Conservation (phyloP, 1,284 basidiomycete species). For the Puccinia hordei region DNA sequence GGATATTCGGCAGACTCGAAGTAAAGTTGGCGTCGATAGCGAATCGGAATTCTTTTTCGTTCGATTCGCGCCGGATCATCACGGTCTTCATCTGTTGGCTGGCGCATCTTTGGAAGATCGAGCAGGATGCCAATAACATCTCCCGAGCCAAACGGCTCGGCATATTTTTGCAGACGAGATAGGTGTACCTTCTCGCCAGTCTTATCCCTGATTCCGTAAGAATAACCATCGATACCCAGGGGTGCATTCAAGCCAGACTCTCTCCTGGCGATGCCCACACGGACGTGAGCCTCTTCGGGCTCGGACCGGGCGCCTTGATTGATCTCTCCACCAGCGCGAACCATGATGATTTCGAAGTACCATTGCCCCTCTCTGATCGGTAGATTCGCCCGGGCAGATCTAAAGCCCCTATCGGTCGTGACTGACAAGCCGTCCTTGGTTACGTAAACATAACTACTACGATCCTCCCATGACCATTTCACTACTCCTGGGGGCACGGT, state of each 20-base stretch:
- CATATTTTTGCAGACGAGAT: conserved; percentile 77
- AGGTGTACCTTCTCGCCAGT: conserved; percentile 86
- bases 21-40: conserved; percentile 92
- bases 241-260: conserved; percentile 91
- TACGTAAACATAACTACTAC: conserved; percentile 70
- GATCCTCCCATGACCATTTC: conserved; percentile 66
- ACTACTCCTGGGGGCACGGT: conserved; percentile 23
- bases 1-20: conserved; percentile 92
- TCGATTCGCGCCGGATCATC: conserved; percentile 68
- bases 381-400: conserved; percentile 84
- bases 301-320: conserved; percentile 47
- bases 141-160: conserved; percentile 71
- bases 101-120: conserved; percentile 72
- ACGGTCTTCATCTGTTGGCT: conserved; percentile 70
- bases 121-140: conserved; percentile 94
- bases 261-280: conserved; percentile 86
- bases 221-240: conserved; percentile 89
- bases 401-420: conserved; percentile 82
- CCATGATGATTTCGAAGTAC: conserved; percentile 87
- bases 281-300: conserved; percentile 72
- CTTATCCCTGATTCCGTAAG: conserved; percentile 86
- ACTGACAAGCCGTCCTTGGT: conserved; percentile 77
- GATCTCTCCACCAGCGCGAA: conserved; percentile 72
- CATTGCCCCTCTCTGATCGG: conserved; percentile 85
- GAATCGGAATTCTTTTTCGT: conserved; percentile 85